Base-by-base conservation (phyloP, 2,329 filamentous ascomycete species). In the Magnaporthiopsis rhizophila region DNA sequence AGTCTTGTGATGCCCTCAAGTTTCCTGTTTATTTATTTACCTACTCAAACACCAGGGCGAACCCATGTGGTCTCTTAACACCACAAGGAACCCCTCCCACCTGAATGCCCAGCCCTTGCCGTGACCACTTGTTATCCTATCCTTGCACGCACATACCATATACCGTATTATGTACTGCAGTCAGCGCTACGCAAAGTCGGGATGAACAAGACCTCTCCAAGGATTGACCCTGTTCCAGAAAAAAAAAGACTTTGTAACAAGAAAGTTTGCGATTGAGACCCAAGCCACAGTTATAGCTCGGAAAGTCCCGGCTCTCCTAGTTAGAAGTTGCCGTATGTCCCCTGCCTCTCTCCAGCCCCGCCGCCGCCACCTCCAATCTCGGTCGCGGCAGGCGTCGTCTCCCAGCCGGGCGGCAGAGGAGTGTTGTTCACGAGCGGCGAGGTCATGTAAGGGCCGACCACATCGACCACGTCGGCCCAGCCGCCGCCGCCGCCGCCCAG, bases 391-490 rank as follows among this genome's bases (percentile, higher is more conserved):
- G 53, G 32, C 15, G 28, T 30, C 26, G 2, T 9, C 53, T 38
- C 18, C 60, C n/a, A 30, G 28, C 28, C 28, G 28, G 28, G 28
- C 3, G 60, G 38, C 26, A 32, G 30, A 36, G 60, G 34, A 12
- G 3, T 36, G 3, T 1, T 32, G 24, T n/a, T 24, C 38, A 24
- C n/a, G 3, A 32, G 21, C 34, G 60, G 38, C 38, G 60, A 62
- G 26, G 34, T 13, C 38, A 36, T 38, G 50, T 62, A 62, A 13
- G 62, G 53, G 28, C 56, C 62, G 11, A 63, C 62, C 15, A 63
- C 32, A 18, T 63, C 62, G 26, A 63, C 62, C 18, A 63, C 62
- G 26, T 63, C 62, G n/a, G 56, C 56, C 38, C 38, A 26, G 57
- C 50, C 30, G 32, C 50, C 62, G 57, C 50, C n/a, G 32, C 50